Conservation (phyloP, 495 filamentous ascomycete species). For the Xylaria scruposa region DNA sequence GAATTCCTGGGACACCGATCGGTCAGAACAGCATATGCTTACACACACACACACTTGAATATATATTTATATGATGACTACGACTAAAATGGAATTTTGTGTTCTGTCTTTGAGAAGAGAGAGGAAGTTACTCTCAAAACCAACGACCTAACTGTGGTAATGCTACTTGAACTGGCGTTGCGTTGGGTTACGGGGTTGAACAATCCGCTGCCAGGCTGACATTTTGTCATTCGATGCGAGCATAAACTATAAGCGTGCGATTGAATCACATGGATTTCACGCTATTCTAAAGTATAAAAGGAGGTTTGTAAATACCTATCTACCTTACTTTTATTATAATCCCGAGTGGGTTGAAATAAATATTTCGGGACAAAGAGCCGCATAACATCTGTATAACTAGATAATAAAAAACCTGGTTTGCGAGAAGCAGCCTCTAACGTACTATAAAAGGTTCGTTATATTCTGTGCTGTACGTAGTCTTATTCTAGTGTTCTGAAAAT, state of each 20-base stretch:
- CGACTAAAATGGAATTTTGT: not conserved
- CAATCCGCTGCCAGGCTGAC: not conserved
- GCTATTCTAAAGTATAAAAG: not conserved
- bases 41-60: not conserved
- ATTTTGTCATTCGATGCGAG: not conserved
- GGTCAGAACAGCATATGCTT: not conserved
- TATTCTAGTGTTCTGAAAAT: not conserved
- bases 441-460: not conserved
- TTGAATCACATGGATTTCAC: not conserved
- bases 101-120: not conserved
- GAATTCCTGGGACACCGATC: not conserved
- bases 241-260: not conserved
- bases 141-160: not conserved
- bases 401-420: not conserved
- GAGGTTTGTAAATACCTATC: not conserved
- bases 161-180: not conserved
- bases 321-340: not conserved
- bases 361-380: not conserved
- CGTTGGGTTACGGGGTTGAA: not conserved
- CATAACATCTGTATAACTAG: not conserved
- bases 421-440: not conserved
- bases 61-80: not conserved
- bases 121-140: not conserved
- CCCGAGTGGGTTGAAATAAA: not conserved
- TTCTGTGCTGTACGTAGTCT: not conserved